Percentiles rank a stretch among this genome's conserved stretches.
phyloP scores from a whole-genome alignment of 306 rosid species.

The Lathyrus tuberosus region DNA sequence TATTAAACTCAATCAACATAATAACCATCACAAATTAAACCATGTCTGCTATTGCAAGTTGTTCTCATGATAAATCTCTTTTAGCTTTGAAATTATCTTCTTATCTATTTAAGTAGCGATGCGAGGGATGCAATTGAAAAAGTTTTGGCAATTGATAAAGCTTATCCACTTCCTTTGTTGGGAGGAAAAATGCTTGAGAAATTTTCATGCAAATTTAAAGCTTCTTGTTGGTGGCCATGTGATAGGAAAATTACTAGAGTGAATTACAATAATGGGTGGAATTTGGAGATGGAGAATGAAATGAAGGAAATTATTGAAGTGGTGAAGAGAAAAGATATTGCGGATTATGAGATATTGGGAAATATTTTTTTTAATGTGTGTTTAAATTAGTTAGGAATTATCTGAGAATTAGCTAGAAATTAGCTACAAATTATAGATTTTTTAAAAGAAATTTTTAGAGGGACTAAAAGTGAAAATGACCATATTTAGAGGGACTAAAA shows the following conservation, averaged over 20 bases:
- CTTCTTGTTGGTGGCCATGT: constrained; percentile 73
- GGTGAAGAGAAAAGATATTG: constrained; percentile 57
- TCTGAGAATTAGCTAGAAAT: no score
- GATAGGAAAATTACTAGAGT: neutral
- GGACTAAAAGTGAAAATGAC: no score
- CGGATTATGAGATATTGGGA: constrained; percentile 73
- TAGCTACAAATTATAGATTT: no score
- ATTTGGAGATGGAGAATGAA: constrained; percentile 51
- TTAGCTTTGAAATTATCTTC: constrained; percentile 57
- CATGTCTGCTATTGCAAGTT: constrained; percentile 43
- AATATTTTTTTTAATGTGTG: no score
- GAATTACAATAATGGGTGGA: constrained; percentile 74
- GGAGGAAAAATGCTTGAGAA: constrained; percentile 81
- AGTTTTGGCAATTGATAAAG: constrained; percentile 42
- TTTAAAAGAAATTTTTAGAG: no score
- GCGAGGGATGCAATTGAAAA: constrained; percentile 50
- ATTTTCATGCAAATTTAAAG: constrained; percentile 55
- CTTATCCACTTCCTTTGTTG: constrained; percentile 55
- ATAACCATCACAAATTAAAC: constrained; percentile 66
- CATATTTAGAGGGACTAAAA: no score
- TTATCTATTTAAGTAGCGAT: constrained; percentile 46
- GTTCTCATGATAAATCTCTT: constrained; percentile 20
- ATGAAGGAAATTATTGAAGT: constrained; percentile 60
- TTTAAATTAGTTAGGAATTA: no score
- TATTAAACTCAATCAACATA: constrained; percentile 66